Percentiles rank a stretch among this genome's conserved stretches.
Conservation (phyloP, 2,329 filamentous ascomycete genomes). For the Cordyceps farinosa region DNA sequence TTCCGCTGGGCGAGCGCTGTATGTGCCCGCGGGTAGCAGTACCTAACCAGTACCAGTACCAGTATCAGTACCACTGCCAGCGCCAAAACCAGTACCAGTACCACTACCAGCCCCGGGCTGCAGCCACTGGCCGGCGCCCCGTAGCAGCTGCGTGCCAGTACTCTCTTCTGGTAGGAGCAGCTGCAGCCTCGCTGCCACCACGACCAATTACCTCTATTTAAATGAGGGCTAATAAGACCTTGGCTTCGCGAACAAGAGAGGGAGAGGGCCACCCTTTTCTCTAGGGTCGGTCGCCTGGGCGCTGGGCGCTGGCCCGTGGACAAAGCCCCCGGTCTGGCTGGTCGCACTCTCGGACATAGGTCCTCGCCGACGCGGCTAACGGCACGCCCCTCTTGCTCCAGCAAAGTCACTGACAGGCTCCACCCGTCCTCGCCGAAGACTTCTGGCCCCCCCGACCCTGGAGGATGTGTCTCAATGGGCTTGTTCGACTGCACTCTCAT, state of each 20-base stretch:
- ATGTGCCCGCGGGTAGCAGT: background rate
- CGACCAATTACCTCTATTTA: no score
- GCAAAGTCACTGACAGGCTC: background rate
- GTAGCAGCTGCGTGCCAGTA: no score
- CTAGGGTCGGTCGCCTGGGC: background rate
- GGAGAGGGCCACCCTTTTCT: background rate
- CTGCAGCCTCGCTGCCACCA: no score
- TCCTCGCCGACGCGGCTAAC: constrained; percentile 15
- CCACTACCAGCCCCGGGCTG: background rate
- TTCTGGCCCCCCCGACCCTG: background rate
- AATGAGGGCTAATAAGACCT: background rate
- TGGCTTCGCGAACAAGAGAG: background rate
- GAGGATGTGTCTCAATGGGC: background rate
- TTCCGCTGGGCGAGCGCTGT: background rate
- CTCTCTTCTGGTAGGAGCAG: no score
- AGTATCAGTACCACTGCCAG: background rate
- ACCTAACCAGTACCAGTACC: background rate
- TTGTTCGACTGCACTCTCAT: background rate
- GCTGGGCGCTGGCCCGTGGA: constrained; percentile 6
- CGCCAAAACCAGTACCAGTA: background rate
- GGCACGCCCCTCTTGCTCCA: constrained; percentile 7
- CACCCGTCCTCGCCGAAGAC: constrained; percentile 9
- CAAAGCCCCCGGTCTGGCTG: constrained; percentile 1
- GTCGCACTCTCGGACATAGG: constrained; percentile 18
- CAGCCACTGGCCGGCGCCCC: no score